Evolutionary conservation across 176 grass and related monocot species (phyloP).

Genomic region (Aegilops bicornis): DNA sequence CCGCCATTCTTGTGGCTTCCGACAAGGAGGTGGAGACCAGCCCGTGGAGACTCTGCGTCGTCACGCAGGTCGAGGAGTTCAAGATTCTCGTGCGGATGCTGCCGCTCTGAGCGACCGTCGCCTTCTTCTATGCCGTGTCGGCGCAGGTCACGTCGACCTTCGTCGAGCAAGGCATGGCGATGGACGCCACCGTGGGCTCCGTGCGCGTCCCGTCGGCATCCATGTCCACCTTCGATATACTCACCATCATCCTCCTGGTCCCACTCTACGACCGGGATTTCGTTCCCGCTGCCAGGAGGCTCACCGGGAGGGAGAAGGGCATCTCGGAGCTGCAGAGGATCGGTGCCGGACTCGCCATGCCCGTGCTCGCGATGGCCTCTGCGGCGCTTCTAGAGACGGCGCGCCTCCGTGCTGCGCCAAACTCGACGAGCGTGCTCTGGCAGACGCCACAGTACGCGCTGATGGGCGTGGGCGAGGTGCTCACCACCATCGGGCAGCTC

Average conservation of each 20-base stretch:
- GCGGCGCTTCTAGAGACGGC: slow-evolving; percentile 15
- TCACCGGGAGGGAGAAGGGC: slow-evolving; percentile 10
- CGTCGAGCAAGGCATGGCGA: slow-evolving; percentile 30
- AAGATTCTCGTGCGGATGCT: slow-evolving; percentile 33
- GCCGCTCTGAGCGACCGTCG: slow-evolving; percentile 14
- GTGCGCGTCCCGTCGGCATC: slow-evolving; percentile 17
- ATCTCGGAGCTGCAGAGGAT: slow-evolving; percentile 20
- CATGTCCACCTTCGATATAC: slow-evolving; percentile 13
- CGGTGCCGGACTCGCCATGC: not conserved
- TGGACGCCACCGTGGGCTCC: slow-evolving; percentile 23
- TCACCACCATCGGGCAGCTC: slow-evolving; percentile 44
- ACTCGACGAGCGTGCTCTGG: slow-evolving; percentile 18
- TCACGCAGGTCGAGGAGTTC: slow-evolving; percentile 35
- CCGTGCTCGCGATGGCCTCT: slow-evolving; percentile 24
- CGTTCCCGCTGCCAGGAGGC: not conserved
- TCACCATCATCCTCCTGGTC: slow-evolving; percentile 15
- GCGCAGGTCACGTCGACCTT: slow-evolving; percentile 28
- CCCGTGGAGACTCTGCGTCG: slow-evolving; percentile 28
- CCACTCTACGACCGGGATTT: slow-evolving; percentile 20
- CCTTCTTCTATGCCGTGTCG: slow-evolving; percentile 24
- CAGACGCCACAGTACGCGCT: slow-evolving; percentile 47
- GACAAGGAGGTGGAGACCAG: not conserved
- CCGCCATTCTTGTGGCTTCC: not conserved
- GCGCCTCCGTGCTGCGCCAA: not conserved
- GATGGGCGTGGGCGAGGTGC: slow-evolving; percentile 41